Conservation (phyloP, 1,284 basidiomycete genomes). For the Schizophyllum amplum region DNA sequence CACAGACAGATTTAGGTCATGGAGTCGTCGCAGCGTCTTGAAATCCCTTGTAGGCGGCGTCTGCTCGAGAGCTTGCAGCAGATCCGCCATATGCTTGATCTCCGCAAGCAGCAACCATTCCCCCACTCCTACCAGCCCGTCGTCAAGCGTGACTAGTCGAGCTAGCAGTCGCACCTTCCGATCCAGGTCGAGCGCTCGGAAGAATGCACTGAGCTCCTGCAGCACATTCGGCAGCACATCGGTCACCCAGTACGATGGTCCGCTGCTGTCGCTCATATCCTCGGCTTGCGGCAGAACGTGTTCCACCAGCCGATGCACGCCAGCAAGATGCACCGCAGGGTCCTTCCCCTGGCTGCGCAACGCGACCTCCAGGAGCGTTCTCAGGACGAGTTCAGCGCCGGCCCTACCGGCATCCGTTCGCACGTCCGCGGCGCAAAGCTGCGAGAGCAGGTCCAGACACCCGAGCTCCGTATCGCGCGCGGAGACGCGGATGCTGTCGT, state of each 20-base stretch:
- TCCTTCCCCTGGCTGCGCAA: constrained; percentile 33
- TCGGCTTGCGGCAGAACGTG: constrained; percentile 29
- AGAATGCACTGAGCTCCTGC: constrained; percentile 45
- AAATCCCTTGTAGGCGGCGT: background rate
- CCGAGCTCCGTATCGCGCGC: background rate
- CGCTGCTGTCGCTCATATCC: constrained; percentile 19
- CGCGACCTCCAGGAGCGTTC: constrained; percentile 43
- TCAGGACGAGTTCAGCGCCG: constrained; percentile 42
- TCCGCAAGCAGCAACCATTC: constrained; percentile 65
- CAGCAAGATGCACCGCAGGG: constrained; percentile 45
- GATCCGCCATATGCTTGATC: constrained; percentile 34
- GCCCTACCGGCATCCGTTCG: constrained; percentile 33
- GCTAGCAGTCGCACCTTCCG: constrained; percentile 46
- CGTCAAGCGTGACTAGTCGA: constrained; percentile 49
- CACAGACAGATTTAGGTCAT: constrained; percentile 3
- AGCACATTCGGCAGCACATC: constrained; percentile 51
- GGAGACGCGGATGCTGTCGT: background rate
- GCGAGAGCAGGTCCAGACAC: background rate
- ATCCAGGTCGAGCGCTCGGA: constrained; percentile 45
- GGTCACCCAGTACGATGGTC: constrained; percentile 37
- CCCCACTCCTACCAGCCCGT: constrained; percentile 49
- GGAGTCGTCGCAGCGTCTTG: background rate
- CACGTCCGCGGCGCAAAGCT: background rate
- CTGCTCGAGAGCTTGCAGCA: too few relatives aligned
- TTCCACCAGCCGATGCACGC: constrained; percentile 50